Evolutionary conservation across 768 basidiomycete species (phyloP).

Genomic region (Cystobasidiopsis lactophilus): DNA sequence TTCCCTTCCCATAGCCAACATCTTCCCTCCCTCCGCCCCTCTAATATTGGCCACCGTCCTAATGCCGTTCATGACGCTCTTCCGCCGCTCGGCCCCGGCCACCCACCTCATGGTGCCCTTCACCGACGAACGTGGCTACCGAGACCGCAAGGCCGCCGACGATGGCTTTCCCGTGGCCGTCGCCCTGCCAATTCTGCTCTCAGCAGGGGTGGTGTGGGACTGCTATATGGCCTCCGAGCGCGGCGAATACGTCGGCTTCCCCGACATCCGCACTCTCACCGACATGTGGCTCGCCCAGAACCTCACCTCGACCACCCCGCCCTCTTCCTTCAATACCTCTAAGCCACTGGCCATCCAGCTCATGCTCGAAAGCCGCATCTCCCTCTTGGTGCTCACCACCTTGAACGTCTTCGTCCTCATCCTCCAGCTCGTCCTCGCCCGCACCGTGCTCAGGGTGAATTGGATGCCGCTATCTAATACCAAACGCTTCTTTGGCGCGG

Average conservation of each 20-base stretch:
- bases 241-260: constrained; percentile 6
- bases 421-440: constrained; percentile 14
- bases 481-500: constrained; percentile 18
- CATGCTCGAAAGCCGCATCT: constrained; percentile 13
- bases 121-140: constrained; percentile 20
- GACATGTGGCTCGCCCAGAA: constrained; percentile 16
- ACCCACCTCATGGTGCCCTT: constrained; percentile 18
- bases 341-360: constrained; percentile 2
- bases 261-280: constrained; percentile 10
- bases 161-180: constrained; percentile 18
- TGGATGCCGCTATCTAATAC: constrained; percentile 17
- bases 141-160: constrained; percentile 12
- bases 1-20: constrained; percentile 1
- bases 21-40: constrained; percentile 12
- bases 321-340: not conserved
- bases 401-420: constrained; percentile 16
- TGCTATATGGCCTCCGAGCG: not conserved
- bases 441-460: constrained; percentile 17
- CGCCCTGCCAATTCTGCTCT: constrained; percentile 15
- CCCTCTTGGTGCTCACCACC: constrained; percentile 17
- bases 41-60: constrained; percentile 3
- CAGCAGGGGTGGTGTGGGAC: constrained; percentile 15
- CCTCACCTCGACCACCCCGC: not conserved
- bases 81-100: constrained; percentile 2
- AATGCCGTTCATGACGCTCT: constrained; percentile 7